A percentile compares a stretch with the other conserved stretches of the same genome.
Conservation (phyloP, 176 grass and related monocot genomes). For the Ensete glaucum region DNA sequence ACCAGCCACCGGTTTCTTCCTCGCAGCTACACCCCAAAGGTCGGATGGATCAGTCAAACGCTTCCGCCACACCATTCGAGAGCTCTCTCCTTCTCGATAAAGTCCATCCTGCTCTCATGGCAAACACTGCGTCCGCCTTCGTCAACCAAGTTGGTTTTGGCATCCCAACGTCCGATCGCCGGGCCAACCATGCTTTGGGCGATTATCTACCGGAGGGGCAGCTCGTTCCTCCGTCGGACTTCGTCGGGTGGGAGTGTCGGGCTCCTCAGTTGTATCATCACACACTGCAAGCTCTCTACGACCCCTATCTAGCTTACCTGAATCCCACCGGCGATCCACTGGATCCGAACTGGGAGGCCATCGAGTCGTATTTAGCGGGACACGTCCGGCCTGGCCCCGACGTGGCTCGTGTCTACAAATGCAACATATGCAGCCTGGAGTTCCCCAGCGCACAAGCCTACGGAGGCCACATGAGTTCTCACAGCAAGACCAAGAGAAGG, state of each 20-base stretch:
- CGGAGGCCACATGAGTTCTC: slow-evolving; percentile 34
- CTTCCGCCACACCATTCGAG: no score
- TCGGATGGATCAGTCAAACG: no score
- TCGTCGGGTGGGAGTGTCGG: background rate
- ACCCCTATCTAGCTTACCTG: background rate
- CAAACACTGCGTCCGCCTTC: no score
- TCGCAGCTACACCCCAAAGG: no score
- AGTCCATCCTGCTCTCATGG: no score
- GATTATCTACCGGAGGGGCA: background rate
- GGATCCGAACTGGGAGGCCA: slow-evolving; percentile 35
- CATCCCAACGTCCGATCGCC: no score
- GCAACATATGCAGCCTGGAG: slow-evolving; percentile 22
- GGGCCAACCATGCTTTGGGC: no score
- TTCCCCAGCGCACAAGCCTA: slow-evolving; percentile 27
- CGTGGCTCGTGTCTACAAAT: slow-evolving; percentile 9
- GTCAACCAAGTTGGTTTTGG: no score
- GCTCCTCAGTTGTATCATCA: background rate
- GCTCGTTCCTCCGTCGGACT: background rate
- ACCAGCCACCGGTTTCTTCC: no score
- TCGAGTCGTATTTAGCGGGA: slow-evolving; percentile 23
- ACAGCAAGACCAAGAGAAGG: slow-evolving; percentile 23
- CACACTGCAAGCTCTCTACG: background rate
- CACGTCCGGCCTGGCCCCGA: slow-evolving; percentile 28
- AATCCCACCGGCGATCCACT: slow-evolving; percentile 4
- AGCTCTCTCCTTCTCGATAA: no score